phyloP scores from a whole-genome alignment of 306 rosid genomes.

The Boehmeria nivea region DNA sequence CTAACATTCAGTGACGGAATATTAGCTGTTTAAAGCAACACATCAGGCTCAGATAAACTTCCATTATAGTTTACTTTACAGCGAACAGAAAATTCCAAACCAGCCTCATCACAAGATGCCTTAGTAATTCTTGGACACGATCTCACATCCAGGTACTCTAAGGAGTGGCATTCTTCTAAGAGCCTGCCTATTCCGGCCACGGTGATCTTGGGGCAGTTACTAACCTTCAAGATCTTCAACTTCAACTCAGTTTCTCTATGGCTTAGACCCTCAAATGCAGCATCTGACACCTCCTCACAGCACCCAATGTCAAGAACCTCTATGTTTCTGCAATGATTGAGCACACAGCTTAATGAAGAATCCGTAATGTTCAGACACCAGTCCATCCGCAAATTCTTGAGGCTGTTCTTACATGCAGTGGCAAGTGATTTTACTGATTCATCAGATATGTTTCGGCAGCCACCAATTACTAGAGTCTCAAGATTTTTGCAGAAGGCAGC shows the following conservation, averaged over 20 bases:
- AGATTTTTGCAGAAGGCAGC: conserved; percentile 62
- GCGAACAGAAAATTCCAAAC: conserved; percentile 56
- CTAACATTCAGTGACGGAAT: too few species aligned
- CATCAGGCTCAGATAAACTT: conserved; percentile 51
- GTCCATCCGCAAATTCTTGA: conserved; percentile 84
- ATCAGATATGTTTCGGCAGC: conserved; percentile 75
- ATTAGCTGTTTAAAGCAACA: conserved; percentile 31
- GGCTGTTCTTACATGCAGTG: conserved; percentile 46
- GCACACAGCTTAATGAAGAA: conserved; percentile 61
- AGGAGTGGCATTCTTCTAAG: conserved; percentile 48
- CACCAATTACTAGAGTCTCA: conserved; percentile 75
- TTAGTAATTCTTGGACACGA: conserved; percentile 74
- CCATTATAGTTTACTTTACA: conserved; percentile 79
- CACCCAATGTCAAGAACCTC: conserved; percentile 84
- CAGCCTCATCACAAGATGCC: conserved; percentile 71
- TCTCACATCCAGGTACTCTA: conserved; percentile 82
- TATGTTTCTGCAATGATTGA: conserved; percentile 58
- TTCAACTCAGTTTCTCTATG: conserved; percentile 40
- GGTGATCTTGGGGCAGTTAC: conserved; percentile 79
- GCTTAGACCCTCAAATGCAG: conserved; percentile 57
- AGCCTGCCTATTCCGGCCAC: conserved; percentile 65
- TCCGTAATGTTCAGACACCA: conserved; percentile 79
- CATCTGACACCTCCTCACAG: conserved; percentile 89
- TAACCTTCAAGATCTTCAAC: conserved; percentile 69
- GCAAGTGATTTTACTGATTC: conserved; percentile 58